These are phyloP conservation scores for Globisporangium takayamanum DNA, from an alignment of 352 stramenopile species.

Conservation along the genomic window DNA sequence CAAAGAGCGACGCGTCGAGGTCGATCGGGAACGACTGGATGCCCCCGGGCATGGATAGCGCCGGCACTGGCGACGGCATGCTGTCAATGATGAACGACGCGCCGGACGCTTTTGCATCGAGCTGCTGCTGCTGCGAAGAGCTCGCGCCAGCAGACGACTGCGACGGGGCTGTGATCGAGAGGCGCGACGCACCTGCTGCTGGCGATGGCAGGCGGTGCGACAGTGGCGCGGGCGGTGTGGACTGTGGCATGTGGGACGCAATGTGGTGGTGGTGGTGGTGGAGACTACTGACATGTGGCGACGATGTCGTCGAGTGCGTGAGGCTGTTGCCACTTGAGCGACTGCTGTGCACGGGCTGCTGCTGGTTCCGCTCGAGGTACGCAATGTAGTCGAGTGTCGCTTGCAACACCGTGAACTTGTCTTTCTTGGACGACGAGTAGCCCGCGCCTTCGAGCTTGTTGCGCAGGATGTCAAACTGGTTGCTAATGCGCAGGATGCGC, in stretches of 20 bases:
- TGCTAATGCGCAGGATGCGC: slow-evolving; percentile 76
- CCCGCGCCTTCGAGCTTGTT: slow-evolving; percentile 66
- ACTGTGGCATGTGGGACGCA: slow-evolving; percentile 18
- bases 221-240: slow-evolving; percentile 12
- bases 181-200: slow-evolving; percentile 21
- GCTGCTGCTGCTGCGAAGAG: slow-evolving; percentile 11
- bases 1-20: slow-evolving; percentile 37
- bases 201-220: slow-evolving; percentile 28
- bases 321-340: slow-evolving; percentile 11
- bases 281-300: slow-evolving; percentile 2
- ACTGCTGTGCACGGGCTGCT: slow-evolving; percentile 11
- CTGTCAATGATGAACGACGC: slow-evolving; percentile 73
- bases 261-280: slow-evolving; percentile 1
- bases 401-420: slow-evolving; percentile 83
- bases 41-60: slow-evolving; percentile 53
- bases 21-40: slow-evolving; percentile 65
- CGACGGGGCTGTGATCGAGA: slow-evolving; percentile 50
- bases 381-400: slow-evolving; percentile 81
- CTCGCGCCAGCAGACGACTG: slow-evolving; percentile 4
- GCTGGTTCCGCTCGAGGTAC: slow-evolving; percentile 62
- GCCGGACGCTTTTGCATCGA: slow-evolving; percentile 20
- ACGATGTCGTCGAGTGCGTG: neutral
- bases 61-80: slow-evolving; percentile 65
- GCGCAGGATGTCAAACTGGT: slow-evolving; percentile 78
- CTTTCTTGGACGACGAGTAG: slow-evolving; percentile 75